Evolutionary conservation across 1,284 basidiomycete species (phyloP).

Genomic region (Sanguinoderma infundibulare): DNA sequence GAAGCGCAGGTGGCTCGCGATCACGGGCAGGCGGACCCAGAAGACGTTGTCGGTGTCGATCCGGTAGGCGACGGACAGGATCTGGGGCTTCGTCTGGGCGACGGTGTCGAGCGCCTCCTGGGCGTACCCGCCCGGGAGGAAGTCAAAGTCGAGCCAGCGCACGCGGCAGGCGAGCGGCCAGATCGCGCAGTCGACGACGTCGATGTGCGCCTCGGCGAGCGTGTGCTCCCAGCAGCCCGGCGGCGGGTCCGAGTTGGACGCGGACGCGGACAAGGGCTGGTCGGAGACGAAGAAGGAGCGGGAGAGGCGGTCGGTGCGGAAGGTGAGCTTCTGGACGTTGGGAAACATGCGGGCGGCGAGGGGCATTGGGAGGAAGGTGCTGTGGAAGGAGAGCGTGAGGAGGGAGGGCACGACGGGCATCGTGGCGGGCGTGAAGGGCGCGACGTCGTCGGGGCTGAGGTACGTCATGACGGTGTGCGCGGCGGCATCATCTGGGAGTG

Average conservation of each 20-base stretch:
- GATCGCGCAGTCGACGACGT: conserved; percentile 11
- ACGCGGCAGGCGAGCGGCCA: conserved; percentile 17
- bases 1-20: conserved; percentile 15
- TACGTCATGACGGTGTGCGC: neutral
- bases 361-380: conserved; percentile 7
- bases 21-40: conserved; percentile 10
- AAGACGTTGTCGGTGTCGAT: conserved; percentile 14
- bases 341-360: conserved; percentile 12
- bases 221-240: conserved; percentile 10
- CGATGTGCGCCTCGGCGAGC: conserved; percentile 14
- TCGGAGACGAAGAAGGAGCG: conserved; percentile 1
- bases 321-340: conserved; percentile 5
- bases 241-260: neutral
- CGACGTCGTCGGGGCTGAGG: neutral
- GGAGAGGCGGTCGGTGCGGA: conserved; percentile 10
- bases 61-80: conserved; percentile 15
- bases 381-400: conserved; percentile 7
- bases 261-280: neutral
- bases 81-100: conserved; percentile 4
- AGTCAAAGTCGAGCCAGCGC: conserved; percentile 17
- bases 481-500: neutral
- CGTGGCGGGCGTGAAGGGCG: neutral
- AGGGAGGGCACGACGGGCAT: conserved; percentile 7
- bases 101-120: conserved; percentile 11
- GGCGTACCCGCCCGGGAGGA: conserved; percentile 9